Base-by-base conservation (phyloP, 306 rosid species). In the Fagus crenata region DNA sequence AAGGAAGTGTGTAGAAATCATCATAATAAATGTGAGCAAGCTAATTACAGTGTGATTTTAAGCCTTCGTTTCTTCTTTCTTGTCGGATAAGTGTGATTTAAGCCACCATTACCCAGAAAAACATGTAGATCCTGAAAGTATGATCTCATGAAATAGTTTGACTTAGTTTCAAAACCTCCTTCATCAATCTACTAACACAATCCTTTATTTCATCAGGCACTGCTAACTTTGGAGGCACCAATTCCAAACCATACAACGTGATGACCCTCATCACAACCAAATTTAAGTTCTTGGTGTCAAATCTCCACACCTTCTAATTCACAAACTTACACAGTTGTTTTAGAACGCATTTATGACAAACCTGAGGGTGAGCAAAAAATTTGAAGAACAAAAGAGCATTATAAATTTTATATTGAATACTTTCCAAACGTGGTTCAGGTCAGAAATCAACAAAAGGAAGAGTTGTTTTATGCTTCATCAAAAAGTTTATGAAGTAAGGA, bases 401-500 rank as follows among this genome's bases (percentile, higher is more conserved):
- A 33, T 22, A 51, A 49, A 37, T 46, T 43, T 65, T 3, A 17
- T 22, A 46, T 58, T 1, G 9, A 35, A 31, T 14, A 22, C 4
- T 42, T 14, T 22, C 28, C 28, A 22, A 22, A 22, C 28, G 28
- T 22, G 28, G 28, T 22, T 22, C 28, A 22, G 6, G 33, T 39
- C 28, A 22, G 63, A 75, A 42, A 36, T 5, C 49, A 12, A 32
- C 71, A 31, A 39, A 4, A 59, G 53, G 42, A 39, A 17, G 58
- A 39, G 28, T 79, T 82, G 58, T 80, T 73, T 68, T 85, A 95
- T 81, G 82, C 90, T 77, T 92, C 87, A 67, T 81, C 87, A 68
- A 92, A 90, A 72, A 85, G 86, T 17, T 76, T 85, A 1, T 93
- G 92, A 67, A 94, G 81, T 64, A 81, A 84, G 82, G 92, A 92